Evolutionary conservation across 306 rosid species (phyloP).

Genomic region (Vachellia collinsii): DNA sequence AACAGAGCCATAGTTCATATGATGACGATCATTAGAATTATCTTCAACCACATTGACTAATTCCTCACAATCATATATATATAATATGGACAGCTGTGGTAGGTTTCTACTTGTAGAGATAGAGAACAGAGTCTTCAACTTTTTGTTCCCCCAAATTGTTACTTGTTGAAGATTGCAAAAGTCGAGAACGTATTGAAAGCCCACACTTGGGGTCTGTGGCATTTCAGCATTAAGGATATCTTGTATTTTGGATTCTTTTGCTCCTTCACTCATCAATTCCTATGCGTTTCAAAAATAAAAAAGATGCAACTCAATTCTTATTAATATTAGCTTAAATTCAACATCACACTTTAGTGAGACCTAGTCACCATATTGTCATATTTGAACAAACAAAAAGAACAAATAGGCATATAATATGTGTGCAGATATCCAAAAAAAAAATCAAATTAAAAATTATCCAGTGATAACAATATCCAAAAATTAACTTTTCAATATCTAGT

Average conservation of each 20-base stretch:
- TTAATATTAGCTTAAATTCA: not conserved
- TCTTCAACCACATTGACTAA: not conserved
- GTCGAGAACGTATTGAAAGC: not conserved
- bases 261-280: not conserved
- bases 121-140: not conserved
- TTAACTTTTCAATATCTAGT: too few relatives aligned
- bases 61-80: not conserved
- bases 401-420: too few relatives aligned
- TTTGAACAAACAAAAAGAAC: too few relatives aligned
- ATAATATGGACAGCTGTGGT: not conserved
- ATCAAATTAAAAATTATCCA: too few relatives aligned
- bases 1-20: not conserved
- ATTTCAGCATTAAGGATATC: not conserved
- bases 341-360: not conserved
- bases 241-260: not conserved
- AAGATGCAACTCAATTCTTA: not conserved
- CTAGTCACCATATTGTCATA: too few relatives aligned
- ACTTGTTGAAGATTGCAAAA: not conserved
- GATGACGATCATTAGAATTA: not conserved
- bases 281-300: not conserved
- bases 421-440: too few relatives aligned
- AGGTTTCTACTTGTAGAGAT: not conserved
- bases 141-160: accelerated
- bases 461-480: too few relatives aligned
- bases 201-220: not conserved